phyloP scores from a whole-genome alignment of 768 basidiomycete genomes.

The Aureoboletus auriporus region DNA sequence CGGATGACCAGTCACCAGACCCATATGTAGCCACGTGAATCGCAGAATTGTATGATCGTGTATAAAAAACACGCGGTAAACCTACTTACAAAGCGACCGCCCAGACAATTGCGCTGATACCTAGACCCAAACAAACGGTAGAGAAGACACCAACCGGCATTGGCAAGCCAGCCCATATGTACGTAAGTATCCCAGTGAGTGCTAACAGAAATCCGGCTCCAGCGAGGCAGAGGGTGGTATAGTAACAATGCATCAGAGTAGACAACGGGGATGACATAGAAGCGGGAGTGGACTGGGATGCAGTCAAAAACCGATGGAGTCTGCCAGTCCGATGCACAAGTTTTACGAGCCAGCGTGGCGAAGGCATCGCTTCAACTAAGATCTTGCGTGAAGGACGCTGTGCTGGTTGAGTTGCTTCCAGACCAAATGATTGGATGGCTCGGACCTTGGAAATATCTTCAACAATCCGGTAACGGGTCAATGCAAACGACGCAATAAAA shows the following conservation, averaged over 20 bases:
- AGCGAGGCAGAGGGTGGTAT: slow-evolving; percentile 22
- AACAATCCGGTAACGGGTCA: slow-evolving; percentile 25
- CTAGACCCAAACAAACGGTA: slow-evolving; percentile 23
- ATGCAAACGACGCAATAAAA: slow-evolving; percentile 25
- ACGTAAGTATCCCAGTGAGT: slow-evolving; percentile 24
- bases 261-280: slow-evolving; percentile 10
- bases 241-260: slow-evolving; percentile 24
- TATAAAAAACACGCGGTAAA: not conserved
- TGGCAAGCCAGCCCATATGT: slow-evolving; percentile 23
- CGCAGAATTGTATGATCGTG: not conserved
- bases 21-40: no score
- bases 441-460: slow-evolving; percentile 18
- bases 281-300: not conserved
- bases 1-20: no score
- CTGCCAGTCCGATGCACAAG: not conserved
- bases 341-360: not conserved
- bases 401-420: slow-evolving; percentile 1
- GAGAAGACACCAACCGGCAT: slow-evolving; percentile 25
- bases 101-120: slow-evolving; percentile 19
- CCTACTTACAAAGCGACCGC: slow-evolving; percentile 19
- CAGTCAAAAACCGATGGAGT: not conserved
- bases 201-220: slow-evolving; percentile 23
- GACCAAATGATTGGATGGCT: not conserved
- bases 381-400: slow-evolving; percentile 11
- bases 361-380: slow-evolving; percentile 13